A percentile compares a stretch with the other conserved stretches of the same genome.
Evolutionary conservation across 1,139 yeast genomes (phyloP).

Genomic region (Ogataea hybrid): DNA sequence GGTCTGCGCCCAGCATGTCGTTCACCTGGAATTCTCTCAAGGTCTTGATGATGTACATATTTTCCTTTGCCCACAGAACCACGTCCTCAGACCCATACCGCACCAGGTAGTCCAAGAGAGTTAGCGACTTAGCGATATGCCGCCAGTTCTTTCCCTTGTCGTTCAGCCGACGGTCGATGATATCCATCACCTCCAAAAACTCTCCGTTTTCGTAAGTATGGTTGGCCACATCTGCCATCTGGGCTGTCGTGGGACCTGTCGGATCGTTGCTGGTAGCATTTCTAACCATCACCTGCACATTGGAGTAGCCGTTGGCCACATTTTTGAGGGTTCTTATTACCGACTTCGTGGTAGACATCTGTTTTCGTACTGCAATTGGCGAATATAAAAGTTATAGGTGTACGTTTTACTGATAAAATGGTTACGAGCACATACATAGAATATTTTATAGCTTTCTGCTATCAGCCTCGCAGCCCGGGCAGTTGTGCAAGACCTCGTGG

Average conservation of each 20-base stretch:
- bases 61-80: slow-evolving; percentile 92
- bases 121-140: slow-evolving; percentile 88
- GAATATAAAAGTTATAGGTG: neutral
- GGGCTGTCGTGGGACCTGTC: slow-evolving; percentile 76
- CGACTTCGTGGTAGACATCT: slow-evolving; percentile 48
- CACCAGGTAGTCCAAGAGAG: slow-evolving; percentile 84
- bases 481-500: slow-evolving; percentile 87
- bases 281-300: slow-evolving; percentile 84
- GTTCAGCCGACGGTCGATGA: slow-evolving; percentile 88
- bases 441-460: slow-evolving; percentile 12
- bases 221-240: slow-evolving; percentile 82
- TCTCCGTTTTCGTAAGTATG: slow-evolving; percentile 75
- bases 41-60: slow-evolving; percentile 85
- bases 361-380: neutral
- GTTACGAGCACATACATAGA: slow-evolving; percentile 4
- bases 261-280: slow-evolving; percentile 93
- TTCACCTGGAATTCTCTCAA: slow-evolving; percentile 84
- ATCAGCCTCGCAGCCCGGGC: slow-evolving; percentile 88
- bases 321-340: slow-evolving; percentile 86
- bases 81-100: slow-evolving; percentile 89
- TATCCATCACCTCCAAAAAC: slow-evolving; percentile 90
- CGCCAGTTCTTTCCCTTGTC: slow-evolving; percentile 99
- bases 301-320: slow-evolving; percentile 88
- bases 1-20: slow-evolving; percentile 81
- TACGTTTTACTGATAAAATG: slow-evolving; percentile 4